Base-by-base conservation (phyloP, 805 yeast genomes). In the Metschnikowia lochheadii region DNA sequence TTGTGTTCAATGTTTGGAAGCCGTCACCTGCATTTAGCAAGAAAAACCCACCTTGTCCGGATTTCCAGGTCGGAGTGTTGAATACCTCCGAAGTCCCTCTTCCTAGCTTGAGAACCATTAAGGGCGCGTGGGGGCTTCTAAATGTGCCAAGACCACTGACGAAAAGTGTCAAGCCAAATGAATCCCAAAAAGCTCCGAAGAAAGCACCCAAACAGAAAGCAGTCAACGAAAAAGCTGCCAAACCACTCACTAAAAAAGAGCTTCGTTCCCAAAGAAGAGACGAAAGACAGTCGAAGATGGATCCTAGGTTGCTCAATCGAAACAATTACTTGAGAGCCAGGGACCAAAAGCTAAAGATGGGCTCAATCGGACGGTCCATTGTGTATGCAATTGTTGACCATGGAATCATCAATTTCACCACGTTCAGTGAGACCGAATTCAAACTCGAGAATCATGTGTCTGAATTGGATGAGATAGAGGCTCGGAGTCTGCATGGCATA, bases 1-100 rank as follows among this genome's bases (percentile, higher is more conserved):
- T 85, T 2, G 70, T 79, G 0, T 90, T 74, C 58, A 76, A 85
- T 59, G 87, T 88, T 2, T 91, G 97, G 96, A 89, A 87, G 63
- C 97, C 98, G 1, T 71, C 76, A 2, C 76, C 87, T 0, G 67
- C 72, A 2, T 91, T 87, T 69, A 83, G 83, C 51, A 89, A 89
- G 58, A 82, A 81, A 33, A 59, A 62, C 20, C 95, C 96, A 0
- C 82, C 85, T 0, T 42, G 61, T 2, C 96, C 97, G 1, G 91
- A 91, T 63, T 91, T 80, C 63, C 89, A 84, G 57, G 67, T 92
- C 1, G 74, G 80, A 2, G 80, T 89, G 0, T 74, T 81, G 14
- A 78, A 82, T 51, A 74, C 79, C 3, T 70, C 69, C 10, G 63
- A 65, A 2, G 48, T 61, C 21, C 63, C 64, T 15, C 76, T 85